A percentile compares a stretch with the other conserved stretches of the same genome.
Conservation (phyloP, 1,284 basidiomycete species). For the Moesziomyces parantarcticus region DNA sequence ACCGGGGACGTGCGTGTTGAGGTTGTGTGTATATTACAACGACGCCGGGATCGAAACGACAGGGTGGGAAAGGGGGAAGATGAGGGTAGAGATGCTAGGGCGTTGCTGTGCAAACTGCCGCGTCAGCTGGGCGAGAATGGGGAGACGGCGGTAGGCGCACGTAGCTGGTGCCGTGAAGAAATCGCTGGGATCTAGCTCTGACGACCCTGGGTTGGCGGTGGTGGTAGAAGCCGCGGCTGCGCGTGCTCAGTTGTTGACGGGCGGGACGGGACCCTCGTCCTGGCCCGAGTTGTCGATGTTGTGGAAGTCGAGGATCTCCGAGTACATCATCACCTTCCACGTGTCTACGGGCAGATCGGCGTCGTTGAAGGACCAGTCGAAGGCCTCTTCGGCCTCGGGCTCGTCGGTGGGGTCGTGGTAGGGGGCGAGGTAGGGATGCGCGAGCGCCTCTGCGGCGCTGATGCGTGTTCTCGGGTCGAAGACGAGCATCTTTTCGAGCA, state of each 20-base stretch:
- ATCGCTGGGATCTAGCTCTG: too few relatives aligned
- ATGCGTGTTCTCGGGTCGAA: constrained; percentile 98
- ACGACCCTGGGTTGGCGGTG: too few relatives aligned
- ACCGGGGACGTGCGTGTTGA: constrained; percentile 13
- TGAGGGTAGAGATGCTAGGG: background rate
- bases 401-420: constrained; percentile 99
- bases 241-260: constrained; percentile 28
- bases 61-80: constrained; percentile 1
- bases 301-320: constrained; percentile 70
- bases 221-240: background rate
- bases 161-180: too few relatives aligned
- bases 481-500: constrained; percentile 98
- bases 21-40: constrained; percentile 30
- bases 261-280: constrained; percentile 56
- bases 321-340: constrained; percentile 85
- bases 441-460: constrained; percentile 89
- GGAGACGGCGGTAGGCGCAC: background rate
- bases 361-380: constrained; percentile 99
- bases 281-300: constrained; percentile 64
- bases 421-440: constrained; percentile 93
- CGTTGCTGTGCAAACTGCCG: background rate
- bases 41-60: constrained; percentile 13
- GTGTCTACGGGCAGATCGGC: constrained; percentile 99
- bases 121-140: background rate
- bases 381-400: constrained; percentile 90